Percentiles rank a stretch among this genome's conserved stretches.
Conservation (phyloP, 352 stramenopile genomes). For the Phytophthora macrochlamydospora region DNA sequence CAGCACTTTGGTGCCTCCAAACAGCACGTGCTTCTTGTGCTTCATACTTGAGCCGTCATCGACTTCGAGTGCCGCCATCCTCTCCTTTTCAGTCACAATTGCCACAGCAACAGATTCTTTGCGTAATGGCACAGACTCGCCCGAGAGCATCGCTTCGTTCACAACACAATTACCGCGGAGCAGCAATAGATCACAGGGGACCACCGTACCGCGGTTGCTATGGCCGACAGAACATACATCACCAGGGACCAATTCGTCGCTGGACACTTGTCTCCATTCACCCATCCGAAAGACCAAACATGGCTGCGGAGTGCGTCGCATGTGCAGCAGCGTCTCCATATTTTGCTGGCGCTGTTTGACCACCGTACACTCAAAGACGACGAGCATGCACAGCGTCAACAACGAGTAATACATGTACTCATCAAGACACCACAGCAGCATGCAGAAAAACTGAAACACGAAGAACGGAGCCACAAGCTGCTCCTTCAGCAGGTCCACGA, state of each 20-base stretch:
- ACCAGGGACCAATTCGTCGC: conserved; percentile 90
- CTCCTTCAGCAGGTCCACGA: conserved; percentile 95
- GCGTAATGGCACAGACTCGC: conserved; percentile 97
- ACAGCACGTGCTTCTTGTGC: conserved; percentile 92
- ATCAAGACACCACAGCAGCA: conserved; percentile 98
- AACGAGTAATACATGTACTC: conserved; percentile 99
- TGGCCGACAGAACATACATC: conserved; percentile 94
- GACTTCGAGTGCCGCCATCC: conserved; percentile 65
- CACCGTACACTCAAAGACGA: conserved; percentile 98
- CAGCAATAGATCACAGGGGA: conserved; percentile 96
- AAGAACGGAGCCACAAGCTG: conserved; percentile 98
- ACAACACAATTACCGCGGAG: conserved; percentile 96
- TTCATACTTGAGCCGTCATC: conserved; percentile 79
- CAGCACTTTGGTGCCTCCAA: conserved; percentile 91
- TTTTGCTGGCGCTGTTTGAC: conserved; percentile 95
- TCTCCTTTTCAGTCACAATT: conserved; percentile 76
- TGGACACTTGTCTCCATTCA: conserved; percentile 82
- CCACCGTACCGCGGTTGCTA: conserved; percentile 65
- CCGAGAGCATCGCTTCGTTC: conserved; percentile 99
- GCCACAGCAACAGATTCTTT: conserved; percentile 92
- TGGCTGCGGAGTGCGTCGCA: conserved; percentile 86
- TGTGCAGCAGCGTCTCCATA: conserved; percentile 94
- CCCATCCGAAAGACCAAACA: conserved; percentile 92
- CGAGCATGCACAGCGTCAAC: conserved; percentile 97
- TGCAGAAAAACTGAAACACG: conserved; percentile 99